phyloP scores from a whole-genome alignment of 164 flowering plant species.

The Tinospora cordifolia region DNA sequence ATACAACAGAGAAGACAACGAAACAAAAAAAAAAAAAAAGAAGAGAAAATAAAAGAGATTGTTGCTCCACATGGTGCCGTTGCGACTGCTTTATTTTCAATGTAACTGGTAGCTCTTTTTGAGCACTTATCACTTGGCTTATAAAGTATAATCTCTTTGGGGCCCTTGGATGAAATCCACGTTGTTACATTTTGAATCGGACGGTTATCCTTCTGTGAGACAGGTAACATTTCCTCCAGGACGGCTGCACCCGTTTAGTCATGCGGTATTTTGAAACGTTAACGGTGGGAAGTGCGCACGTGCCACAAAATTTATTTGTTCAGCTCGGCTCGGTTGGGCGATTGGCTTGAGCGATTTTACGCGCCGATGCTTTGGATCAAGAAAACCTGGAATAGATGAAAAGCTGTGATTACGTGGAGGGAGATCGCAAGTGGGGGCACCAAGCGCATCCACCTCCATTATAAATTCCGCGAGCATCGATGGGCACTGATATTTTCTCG shows the following conservation, averaged over 20 bases:
- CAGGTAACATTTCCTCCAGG: neutral
- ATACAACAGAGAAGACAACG: constrained; percentile 1
- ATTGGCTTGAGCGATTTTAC: neutral
- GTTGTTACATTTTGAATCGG: too few relatives aligned
- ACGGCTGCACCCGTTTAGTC: neutral
- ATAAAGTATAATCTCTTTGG: too few relatives aligned
- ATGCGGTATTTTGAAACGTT: neutral
- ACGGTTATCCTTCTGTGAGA: too few relatives aligned
- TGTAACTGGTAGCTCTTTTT: too few relatives aligned
- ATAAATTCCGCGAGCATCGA: constrained; percentile 1
- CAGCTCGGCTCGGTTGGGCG: too few relatives aligned
- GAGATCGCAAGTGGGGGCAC: constrained; percentile 9
- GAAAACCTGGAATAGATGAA: neutral
- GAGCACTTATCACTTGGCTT: too few relatives aligned
- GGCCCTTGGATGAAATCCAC: too few relatives aligned
- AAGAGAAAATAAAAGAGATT: neutral
- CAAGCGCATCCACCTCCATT: neutral
- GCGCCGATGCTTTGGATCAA: constrained; percentile 3
- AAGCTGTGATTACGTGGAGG: constrained; percentile 11
- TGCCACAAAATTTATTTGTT: neutral
- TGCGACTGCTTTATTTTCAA: too few relatives aligned
- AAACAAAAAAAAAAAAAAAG: neutral
- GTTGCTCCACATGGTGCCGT: neutral
- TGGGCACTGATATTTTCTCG: constrained; percentile 6
- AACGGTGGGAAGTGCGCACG: neutral